Percentiles rank a stretch among this genome's conserved stretches.
Evolutionary conservation across 352 stramenopile genomes (phyloP).

Genomic region (Pythium scleroteichum): DNA sequence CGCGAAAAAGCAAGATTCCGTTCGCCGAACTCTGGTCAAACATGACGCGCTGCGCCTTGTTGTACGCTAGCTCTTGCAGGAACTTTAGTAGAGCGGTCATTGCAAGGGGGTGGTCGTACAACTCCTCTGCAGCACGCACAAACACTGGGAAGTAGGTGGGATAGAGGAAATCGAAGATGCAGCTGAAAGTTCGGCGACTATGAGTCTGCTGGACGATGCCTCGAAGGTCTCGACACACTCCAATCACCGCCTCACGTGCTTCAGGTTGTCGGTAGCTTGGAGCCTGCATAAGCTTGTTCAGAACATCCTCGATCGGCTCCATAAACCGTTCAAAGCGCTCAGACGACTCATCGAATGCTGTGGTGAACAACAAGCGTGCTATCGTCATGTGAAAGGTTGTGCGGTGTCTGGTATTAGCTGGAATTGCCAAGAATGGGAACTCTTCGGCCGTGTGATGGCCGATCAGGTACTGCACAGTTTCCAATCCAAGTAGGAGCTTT

Average conservation of each 20-base stretch:
- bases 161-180: slow-evolving; percentile 98
- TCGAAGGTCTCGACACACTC: slow-evolving; percentile 95
- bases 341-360: slow-evolving; percentile 91
- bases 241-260: slow-evolving; percentile 92
- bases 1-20: slow-evolving; percentile 97
- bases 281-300: slow-evolving; percentile 81
- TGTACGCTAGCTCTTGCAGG: slow-evolving; percentile 94
- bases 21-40: slow-evolving; percentile 98
- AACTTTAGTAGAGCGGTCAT: slow-evolving; percentile 98
- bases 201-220: slow-evolving; percentile 96
- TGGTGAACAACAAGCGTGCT: slow-evolving; percentile 95
- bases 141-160: slow-evolving; percentile 96
- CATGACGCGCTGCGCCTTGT: slow-evolving; percentile 97
- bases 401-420: slow-evolving; percentile 93
- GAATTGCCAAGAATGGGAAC: slow-evolving; percentile 96
- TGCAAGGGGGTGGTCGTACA: slow-evolving; percentile 92
- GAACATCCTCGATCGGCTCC: slow-evolving; percentile 88
- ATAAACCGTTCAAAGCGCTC: slow-evolving; percentile 97
- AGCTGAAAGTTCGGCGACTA: slow-evolving; percentile 96
- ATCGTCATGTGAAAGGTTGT: slow-evolving; percentile 98
- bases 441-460: slow-evolving; percentile 96
- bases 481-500: slow-evolving; percentile 96
- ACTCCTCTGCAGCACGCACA: slow-evolving; percentile 92
- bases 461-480: slow-evolving; percentile 97
- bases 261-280: slow-evolving; percentile 72